Percentiles rank a stretch among this genome's conserved stretches.
Evolutionary conservation across 1,284 basidiomycete genomes (phyloP).

Genomic region (Chalciporus sp.): DNA sequence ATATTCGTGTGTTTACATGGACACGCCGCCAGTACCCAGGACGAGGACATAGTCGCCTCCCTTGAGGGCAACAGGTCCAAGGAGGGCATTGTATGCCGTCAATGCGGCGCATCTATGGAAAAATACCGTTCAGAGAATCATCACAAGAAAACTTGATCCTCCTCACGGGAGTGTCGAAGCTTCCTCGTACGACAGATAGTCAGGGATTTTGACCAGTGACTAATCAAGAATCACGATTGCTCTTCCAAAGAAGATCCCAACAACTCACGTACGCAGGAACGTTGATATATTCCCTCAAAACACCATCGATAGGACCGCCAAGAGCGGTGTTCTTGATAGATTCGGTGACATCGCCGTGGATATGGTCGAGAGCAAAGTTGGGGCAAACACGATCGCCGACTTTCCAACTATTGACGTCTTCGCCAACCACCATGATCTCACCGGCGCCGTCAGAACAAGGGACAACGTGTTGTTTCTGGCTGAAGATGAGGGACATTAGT

Average conservation of each 20-base stretch:
- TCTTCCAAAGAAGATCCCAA: too few relatives aligned
- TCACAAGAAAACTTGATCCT: neutral
- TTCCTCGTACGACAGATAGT: constrained; percentile 52
- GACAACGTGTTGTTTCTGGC: constrained; percentile 39
- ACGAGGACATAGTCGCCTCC: constrained; percentile 53
- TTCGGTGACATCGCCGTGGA: constrained; percentile 42
- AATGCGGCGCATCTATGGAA: constrained; percentile 48
- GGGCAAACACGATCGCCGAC: constrained; percentile 58
- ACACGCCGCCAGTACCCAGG: constrained; percentile 62
- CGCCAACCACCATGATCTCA: constrained; percentile 56
- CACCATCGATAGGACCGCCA: constrained; percentile 55
- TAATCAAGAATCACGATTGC: constrained; percentile 11
- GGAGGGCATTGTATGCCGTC: constrained; percentile 53
- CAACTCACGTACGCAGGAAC: constrained; percentile 46
- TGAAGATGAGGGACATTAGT: neutral
- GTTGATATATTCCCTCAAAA: constrained; percentile 55
- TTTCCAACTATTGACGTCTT: constrained; percentile 51
- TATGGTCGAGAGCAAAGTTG: constrained; percentile 45
- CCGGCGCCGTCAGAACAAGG: constrained; percentile 68
- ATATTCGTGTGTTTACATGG: constrained; percentile 39
- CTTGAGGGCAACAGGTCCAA: constrained; percentile 45
- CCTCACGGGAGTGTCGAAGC: constrained; percentile 48
- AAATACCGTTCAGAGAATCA: too few relatives aligned
- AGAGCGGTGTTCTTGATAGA: constrained; percentile 39
- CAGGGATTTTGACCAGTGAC: constrained; percentile 48